Percentiles rank a stretch among this genome's conserved stretches.
Evolutionary conservation across 164 flowering plant species (phyloP).

Genomic region (Piper longum): DNA sequence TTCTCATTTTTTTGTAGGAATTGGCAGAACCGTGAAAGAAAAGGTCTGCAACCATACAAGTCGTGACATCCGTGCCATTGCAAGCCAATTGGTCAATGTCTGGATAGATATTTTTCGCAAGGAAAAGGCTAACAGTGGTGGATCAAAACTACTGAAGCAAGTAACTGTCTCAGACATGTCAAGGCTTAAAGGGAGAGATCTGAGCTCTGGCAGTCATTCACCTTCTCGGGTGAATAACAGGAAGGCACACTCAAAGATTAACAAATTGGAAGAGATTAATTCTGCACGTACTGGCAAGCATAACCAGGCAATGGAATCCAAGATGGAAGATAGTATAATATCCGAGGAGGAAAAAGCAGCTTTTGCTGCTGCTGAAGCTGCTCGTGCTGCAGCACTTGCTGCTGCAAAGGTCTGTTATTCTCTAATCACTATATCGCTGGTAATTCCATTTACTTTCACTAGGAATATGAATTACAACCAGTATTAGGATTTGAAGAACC

Average conservation of each 20-base stretch:
- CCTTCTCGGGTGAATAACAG: constrained; percentile 24
- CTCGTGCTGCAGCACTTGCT: constrained; percentile 78
- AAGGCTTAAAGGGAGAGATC: constrained; percentile 36
- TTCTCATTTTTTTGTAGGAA: constrained; percentile 34
- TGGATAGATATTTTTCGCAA: constrained; percentile 95
- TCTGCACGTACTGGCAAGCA: constrained; percentile 29
- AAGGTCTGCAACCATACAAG: constrained; percentile 97
- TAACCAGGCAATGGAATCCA: constrained; percentile 21
- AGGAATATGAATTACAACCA: too few relatives aligned
- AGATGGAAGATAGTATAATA: constrained; percentile 31
- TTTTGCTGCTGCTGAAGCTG: constrained; percentile 86
- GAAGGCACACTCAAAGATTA: constrained; percentile 28
- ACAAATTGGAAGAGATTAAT: constrained; percentile 31
- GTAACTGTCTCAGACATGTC: constrained; percentile 32
- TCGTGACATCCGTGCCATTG: constrained; percentile 97
- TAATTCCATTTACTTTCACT: not conserved
- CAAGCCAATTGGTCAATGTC: constrained; percentile 84
- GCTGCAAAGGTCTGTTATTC: constrained; percentile 81
- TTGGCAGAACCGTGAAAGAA: constrained; percentile 91
- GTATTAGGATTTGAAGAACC: not conserved
- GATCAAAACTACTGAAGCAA: constrained; percentile 43
- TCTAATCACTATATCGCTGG: not conserved
- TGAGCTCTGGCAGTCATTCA: constrained; percentile 20
- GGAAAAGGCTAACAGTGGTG: constrained; percentile 76
- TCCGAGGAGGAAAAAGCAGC: constrained; percentile 91